Evolutionary conservation across 1,139 yeast genomes (phyloP), one percentile per base, ranked within the genome.

Genomic region (Pneumocystis carinii): DNA sequence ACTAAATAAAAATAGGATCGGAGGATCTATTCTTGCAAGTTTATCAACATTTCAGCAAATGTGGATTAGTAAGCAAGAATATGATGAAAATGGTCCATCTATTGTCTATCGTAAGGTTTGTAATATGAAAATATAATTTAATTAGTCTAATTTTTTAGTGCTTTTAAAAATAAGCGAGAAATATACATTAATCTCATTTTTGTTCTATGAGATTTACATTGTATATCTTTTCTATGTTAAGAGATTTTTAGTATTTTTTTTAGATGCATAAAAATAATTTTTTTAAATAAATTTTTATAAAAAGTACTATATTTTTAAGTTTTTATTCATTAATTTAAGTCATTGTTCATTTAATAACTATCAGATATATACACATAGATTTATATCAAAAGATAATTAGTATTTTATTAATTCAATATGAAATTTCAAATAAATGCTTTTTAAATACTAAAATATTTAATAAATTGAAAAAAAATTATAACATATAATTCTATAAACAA

Each of bases 81-180:
- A 90, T 86, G 97, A 92, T 85, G 98, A 92, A 83, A 88, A 96
- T 81, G 98, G 98, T 76, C 98, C 98, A 75, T 90, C 97, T 69
- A 92, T 92, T 78, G 98, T 92, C 77, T 97, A 92, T 88, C 96
- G 92, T 86, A 94, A 94, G 84, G 59, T 57, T 12, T 57, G 10
- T 27, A 39, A 12, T 29, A 39, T 27, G 12, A 29, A 24, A 36
- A 24, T 8, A n/a, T 37, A 57, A 24, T 19, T 57, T 57, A 57
- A 19, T 10, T 37, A 24, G 12, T 17, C n/a, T n/a, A 15, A 10
- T 6, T 10, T 32, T 39, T 37, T 57, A 57, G 59, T 57, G 59
- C n/a, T 57, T 57, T 36, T 57, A 29, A 56, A 63, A 12, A 42
- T 19, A 42, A 12, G 29, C 6, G 3, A 24, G 10, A 48, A 24